Evolutionary conservation across 768 basidiomycete species (phyloP).

Genomic region (Tricholoma sp.): DNA sequence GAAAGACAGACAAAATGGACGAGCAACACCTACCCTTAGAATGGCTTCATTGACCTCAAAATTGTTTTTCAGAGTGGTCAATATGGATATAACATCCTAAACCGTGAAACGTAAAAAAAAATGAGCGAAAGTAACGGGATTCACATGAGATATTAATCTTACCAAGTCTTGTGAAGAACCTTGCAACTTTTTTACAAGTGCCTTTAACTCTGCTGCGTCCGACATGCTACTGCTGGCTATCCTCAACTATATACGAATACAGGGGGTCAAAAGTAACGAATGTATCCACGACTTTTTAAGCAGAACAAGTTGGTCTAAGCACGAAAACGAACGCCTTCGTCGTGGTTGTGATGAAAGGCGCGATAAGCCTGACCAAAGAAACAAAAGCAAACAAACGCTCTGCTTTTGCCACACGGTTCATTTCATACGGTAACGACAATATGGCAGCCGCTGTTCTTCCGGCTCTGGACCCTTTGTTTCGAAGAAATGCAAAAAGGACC

Average conservation of each 20-base stretch:
- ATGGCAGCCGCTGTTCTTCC: constrained; percentile 53
- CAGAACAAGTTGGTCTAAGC: constrained; percentile 12
- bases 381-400: constrained; percentile 18
- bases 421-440: not conserved
- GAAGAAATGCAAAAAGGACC: constrained; percentile 64
- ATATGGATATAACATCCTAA: constrained; percentile 61
- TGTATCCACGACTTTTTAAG: constrained; percentile 14
- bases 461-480: constrained; percentile 61
- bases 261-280: constrained; percentile 17
- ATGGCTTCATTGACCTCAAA: constrained; percentile 67
- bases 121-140: constrained; percentile 30
- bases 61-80: constrained; percentile 60
- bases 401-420: constrained; percentile 9
- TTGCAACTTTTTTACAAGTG: constrained; percentile 77
- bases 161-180: constrained; percentile 53
- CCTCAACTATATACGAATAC: constrained; percentile 32
- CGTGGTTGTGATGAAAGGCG: constrained; percentile 14
- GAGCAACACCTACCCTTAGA: constrained; percentile 59
- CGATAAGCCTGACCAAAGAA: constrained; percentile 10
- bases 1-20: constrained; percentile 22
- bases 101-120: constrained; percentile 23
- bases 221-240: constrained; percentile 33
- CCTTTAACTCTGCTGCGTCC: constrained; percentile 64
- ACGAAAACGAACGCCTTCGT: constrained; percentile 6
- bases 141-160: constrained; percentile 32